phyloP scores from a whole-genome alignment of 202 grass and related monocot species.

The Dendrocalamus latiflorus region DNA sequence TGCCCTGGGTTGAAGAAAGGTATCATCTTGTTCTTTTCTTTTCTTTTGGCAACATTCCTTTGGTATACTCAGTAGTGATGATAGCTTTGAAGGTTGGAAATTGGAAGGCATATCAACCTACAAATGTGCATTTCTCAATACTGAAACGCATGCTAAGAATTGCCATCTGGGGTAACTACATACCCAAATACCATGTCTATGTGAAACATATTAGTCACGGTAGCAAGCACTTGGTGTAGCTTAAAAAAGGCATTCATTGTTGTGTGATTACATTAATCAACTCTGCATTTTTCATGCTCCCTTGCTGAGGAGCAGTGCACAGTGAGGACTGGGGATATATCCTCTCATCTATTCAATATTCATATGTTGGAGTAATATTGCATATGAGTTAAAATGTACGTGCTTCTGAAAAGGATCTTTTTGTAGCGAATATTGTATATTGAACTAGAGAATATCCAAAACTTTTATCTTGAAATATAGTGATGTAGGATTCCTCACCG shows the following conservation, averaged over 20 bases:
- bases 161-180: background rate
- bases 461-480: background rate
- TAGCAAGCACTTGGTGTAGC: background rate
- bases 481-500: background rate
- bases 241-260: background rate
- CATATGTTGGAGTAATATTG: background rate
- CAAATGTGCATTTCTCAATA: background rate
- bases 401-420: background rate
- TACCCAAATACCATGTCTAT: background rate
- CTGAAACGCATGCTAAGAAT: background rate
- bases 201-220: background rate
- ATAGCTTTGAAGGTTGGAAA: background rate
- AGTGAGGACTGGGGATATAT: background rate
- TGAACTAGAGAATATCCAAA: background rate
- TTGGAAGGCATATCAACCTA: background rate
- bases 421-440: too few relatives aligned
- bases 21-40: slow-evolving; percentile 17
- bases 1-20: slow-evolving; percentile 93
- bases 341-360: background rate
- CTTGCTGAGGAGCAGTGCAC: background rate
- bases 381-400: background rate
- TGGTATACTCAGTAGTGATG: background rate
- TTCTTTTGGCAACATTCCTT: background rate
- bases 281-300: background rate
- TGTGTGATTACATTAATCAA: slow-evolving; percentile 8